phyloP scores from a whole-genome alignment of 352 stramenopile species.

The Globisporangium paroecandrum region DNA sequence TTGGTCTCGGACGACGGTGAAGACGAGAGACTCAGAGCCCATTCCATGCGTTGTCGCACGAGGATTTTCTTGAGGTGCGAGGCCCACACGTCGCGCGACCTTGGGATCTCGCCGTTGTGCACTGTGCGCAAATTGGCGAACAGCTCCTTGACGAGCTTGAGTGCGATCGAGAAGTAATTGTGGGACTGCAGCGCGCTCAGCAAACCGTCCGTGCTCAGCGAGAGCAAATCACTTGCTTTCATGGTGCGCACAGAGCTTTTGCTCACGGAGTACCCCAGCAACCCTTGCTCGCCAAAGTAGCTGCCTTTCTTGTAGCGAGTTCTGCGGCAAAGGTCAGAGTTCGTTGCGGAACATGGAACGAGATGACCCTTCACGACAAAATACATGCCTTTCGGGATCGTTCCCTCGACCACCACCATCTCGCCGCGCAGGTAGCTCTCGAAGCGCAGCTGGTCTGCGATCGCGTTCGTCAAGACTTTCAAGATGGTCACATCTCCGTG shows the following conservation, averaged over 20 bases:
- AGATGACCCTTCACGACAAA: constrained; percentile 64
- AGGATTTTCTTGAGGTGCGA: constrained; percentile 19
- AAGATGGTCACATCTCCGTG: constrained; percentile 19
- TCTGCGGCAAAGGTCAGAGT: background rate
- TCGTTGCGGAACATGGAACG: constrained; percentile 9
- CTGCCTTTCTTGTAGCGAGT: constrained; percentile 25
- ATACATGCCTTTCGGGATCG: constrained; percentile 65
- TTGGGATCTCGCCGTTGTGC: constrained; percentile 8
- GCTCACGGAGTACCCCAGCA: constrained; percentile 55
- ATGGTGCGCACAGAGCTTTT: constrained; percentile 18
- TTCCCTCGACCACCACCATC: constrained; percentile 56
- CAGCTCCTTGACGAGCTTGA: constrained; percentile 19
- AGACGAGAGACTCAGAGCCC: constrained; percentile 13
- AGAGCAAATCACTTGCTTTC: constrained; percentile 22
- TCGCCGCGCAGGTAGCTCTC: constrained; percentile 67
- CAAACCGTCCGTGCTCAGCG: constrained; percentile 12
- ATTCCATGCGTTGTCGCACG: constrained; percentile 19
- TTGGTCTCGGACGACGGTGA: background rate
- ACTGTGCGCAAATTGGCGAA: constrained; percentile 9
- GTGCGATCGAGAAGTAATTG: constrained; percentile 20
- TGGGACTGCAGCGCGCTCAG: constrained; percentile 19
- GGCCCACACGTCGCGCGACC: constrained; percentile 18
- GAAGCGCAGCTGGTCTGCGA: constrained; percentile 54
- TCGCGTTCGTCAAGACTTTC: constrained; percentile 28
- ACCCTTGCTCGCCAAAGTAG: constrained; percentile 57